Base-by-base conservation (phyloP, 345 rosid genomes). In the Raphanus raphanistrum region DNA sequence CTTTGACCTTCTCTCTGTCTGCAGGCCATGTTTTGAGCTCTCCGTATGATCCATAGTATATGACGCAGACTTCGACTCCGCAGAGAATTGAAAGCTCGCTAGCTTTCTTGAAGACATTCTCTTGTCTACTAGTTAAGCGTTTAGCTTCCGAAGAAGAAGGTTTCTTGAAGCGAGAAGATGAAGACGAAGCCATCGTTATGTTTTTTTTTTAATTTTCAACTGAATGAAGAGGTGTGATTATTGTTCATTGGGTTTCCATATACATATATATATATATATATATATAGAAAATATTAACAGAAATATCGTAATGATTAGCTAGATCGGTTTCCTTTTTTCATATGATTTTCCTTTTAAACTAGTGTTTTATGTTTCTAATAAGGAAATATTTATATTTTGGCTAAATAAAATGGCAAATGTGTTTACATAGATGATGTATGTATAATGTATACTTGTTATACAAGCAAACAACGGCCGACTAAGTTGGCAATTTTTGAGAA, bases 81-180 rank as follows among this genome's bases (percentile, higher is more conserved):
- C 72, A 72, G 32, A 72, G 81, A 31, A 17, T 8, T 10, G 81
- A 72, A 72, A 78, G 81, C 77, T 78, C 77, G 26, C 4, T 0
- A 58, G 81, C 81, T 78, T 78, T 78, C 68, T 65, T 78, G 58
- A 78, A 78, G 63, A 78, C 73, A 10, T 76, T 78, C 2, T 41
- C 54, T 71, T 10, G 72, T 71, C 72, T 71, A 21, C 43, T 77
- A 8, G 27, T 10, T 2, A 63, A 63, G 45, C 71, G 64, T 38
- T 7, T 63, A 8, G 26, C 45, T 16, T 54, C 55, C 35, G 32
- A 13, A 17, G 76, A 71, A 31, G 72, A 65, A 32, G 68, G 36
- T 43, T 45, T 68, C 27, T 58, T 29, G 67, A 43, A 55, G 3
- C 36, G 43, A 58, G 72, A 16, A 16, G 5, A 62, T 4, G 66